A percentile compares a stretch with the other conserved stretches of the same genome.
Evolutionary conservation across 2,329 filamentous ascomycete species (phyloP).

Genomic region (Kalmusia sp.): DNA sequence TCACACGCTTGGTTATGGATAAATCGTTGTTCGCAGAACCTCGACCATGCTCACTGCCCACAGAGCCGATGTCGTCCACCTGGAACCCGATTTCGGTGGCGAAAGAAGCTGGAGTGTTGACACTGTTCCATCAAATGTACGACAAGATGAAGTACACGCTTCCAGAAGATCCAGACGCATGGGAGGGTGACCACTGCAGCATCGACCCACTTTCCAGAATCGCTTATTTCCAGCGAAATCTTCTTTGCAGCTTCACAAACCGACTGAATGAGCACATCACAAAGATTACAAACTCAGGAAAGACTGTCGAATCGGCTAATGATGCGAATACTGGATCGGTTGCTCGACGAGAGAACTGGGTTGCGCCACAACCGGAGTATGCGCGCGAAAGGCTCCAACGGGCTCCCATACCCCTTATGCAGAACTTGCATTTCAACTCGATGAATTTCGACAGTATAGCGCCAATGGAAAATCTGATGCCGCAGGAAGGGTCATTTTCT

Average conservation of each 20-base stretch:
- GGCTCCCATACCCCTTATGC: slow-evolving; percentile 15
- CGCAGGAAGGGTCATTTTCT: slow-evolving; percentile 10
- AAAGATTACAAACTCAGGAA: neutral
- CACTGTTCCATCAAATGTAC: slow-evolving; percentile 22
- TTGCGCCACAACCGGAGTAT: neutral
- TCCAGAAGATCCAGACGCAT: slow-evolving; percentile 1
- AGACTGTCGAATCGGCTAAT: neutral
- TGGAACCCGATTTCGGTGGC: slow-evolving; percentile 28
- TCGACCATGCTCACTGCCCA: slow-evolving; percentile 1
- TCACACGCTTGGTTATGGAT: slow-evolving; percentile 15
- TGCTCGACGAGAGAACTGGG: neutral
- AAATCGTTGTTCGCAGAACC: slow-evolving; percentile 1
- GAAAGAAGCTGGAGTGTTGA: slow-evolving; percentile 19
- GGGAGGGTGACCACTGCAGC: neutral
- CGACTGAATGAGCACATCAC: slow-evolving; percentile 18
- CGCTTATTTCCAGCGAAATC: slow-evolving; percentile 20
- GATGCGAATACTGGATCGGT: neutral
- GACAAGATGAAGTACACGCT: slow-evolving; percentile 25
- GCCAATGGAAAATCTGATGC: slow-evolving; percentile 5
- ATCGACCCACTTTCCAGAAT: slow-evolving; percentile 21
- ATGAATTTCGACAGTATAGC: slow-evolving; percentile 25
- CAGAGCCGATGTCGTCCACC: neutral
- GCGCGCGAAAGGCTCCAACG: neutral
- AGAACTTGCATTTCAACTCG: slow-evolving; percentile 21
- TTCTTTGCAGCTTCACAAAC: slow-evolving; percentile 25